Percentiles rank a stretch among this genome's conserved stretches.
phyloP scores from a whole-genome alignment of 345 rosid species.

The Acer saccharum region DNA sequence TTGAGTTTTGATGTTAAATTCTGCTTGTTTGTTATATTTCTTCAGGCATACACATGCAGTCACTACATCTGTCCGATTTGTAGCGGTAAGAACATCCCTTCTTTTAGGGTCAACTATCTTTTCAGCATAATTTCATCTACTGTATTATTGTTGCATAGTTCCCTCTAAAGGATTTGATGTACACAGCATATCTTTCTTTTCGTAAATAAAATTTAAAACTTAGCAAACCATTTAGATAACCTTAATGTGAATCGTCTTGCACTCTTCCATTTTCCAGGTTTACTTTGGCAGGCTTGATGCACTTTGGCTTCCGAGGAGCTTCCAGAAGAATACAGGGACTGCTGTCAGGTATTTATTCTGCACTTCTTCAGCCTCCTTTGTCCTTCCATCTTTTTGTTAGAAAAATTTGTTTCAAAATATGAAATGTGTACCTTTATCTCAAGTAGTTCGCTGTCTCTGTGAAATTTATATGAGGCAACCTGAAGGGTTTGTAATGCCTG shows the following conservation, averaged over 20 bases:
- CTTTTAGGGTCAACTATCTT: not conserved
- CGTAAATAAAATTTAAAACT: not conserved
- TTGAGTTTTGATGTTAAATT: slow-evolving; percentile 14
- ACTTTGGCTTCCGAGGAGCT: slow-evolving; percentile 58
- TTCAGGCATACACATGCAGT: slow-evolving; percentile 62
- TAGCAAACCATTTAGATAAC: not conserved
- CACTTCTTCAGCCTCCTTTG: not conserved
- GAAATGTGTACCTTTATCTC: too few relatives aligned
- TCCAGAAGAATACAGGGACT: slow-evolving; percentile 60
- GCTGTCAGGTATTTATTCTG: slow-evolving; percentile 44
- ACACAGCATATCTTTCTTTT: not conserved
- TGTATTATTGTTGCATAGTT: not conserved
- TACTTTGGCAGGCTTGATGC: slow-evolving; percentile 71
- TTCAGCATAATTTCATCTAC: not conserved
- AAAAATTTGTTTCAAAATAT: too few relatives aligned
- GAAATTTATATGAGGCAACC: too few relatives aligned
- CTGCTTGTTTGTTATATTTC: slow-evolving; percentile 14
- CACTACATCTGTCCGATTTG: slow-evolving; percentile 67
- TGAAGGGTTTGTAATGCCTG: too few relatives aligned
- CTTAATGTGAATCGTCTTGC: not conserved
- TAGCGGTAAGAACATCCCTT: slow-evolving; percentile 44
- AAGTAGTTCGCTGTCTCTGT: too few relatives aligned
- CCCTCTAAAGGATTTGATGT: not conserved
- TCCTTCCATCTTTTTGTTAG: not conserved
- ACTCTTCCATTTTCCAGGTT: slow-evolving; percentile 34